These are phyloP conservation scores for Isatis tinctoria DNA, from an alignment of 345 rosid species.

Conservation along the genomic window DNA sequence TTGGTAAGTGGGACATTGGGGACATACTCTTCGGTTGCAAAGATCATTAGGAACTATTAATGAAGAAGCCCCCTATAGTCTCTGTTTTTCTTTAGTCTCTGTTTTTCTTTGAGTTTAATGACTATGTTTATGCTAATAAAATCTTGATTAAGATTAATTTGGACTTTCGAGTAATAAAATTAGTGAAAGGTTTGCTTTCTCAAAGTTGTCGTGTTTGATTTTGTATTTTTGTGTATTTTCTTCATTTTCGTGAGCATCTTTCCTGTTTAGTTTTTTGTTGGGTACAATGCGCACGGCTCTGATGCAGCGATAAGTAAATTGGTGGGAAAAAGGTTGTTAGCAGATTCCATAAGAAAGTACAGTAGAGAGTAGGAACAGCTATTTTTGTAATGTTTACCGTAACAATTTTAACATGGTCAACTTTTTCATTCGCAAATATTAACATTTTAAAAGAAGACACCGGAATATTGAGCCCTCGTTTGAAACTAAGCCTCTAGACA, in stretches of 20 bases:
- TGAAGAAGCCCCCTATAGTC: neutral
- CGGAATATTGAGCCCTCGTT: no score
- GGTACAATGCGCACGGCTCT: neutral
- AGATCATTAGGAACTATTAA: constrained; percentile 39
- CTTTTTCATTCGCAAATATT: no score
- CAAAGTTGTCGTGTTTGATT: neutral
- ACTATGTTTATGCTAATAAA: constrained; percentile 20
- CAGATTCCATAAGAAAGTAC: no score
- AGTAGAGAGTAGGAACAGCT: no score
- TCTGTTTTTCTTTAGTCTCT: no score
- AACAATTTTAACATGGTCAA: no score
- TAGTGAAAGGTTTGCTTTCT: constrained; percentile 18
- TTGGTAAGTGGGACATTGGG: constrained; percentile 54
- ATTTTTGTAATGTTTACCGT: no score
- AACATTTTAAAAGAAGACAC: no score
- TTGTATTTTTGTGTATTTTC: neutral
- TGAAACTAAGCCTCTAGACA: no score
- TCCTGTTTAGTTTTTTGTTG: neutral
- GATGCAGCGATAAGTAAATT: no score
- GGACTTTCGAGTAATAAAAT: neutral
- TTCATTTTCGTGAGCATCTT: neutral
- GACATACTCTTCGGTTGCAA: constrained; percentile 52
- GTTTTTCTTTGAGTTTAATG: constrained; percentile 11
- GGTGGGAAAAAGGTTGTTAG: no score
- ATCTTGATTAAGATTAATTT: constrained; percentile 2